Percentiles rank a stretch among this genome's conserved stretches.
Evolutionary conservation across 352 stramenopile genomes (phyloP).

Genomic region (Globisporangium sylvaticum): DNA sequence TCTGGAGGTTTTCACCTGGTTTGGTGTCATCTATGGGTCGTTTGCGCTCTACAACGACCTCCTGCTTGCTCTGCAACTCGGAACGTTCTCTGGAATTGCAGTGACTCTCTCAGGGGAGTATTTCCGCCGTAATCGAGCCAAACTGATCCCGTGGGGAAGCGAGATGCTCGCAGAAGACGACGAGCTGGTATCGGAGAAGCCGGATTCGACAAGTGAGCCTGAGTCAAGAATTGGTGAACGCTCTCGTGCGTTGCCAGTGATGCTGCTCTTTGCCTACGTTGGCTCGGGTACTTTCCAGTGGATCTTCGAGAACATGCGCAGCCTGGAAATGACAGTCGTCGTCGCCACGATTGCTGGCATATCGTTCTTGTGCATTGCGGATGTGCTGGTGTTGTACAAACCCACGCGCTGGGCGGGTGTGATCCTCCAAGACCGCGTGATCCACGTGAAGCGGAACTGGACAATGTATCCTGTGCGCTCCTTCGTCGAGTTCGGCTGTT

Average conservation of each 20-base stretch:
- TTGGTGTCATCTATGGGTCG: conserved; percentile 71
- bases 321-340: conserved; percentile 74
- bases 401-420: conserved; percentile 67
- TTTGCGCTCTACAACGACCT: conserved; percentile 83
- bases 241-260: conserved; percentile 39
- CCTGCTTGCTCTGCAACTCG: conserved; percentile 70
- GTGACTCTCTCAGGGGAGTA: conserved; percentile 75
- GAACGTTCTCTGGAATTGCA: conserved; percentile 80
- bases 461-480: conserved; percentile 68
- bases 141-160: conserved; percentile 47
- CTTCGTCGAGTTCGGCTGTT: conserved; percentile 83
- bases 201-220: conserved; percentile 8
- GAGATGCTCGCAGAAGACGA: conserved; percentile 5
- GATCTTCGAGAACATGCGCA: conserved; percentile 87
- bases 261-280: conserved; percentile 84
- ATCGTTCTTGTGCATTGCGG: conserved; percentile 77
- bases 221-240: conserved; percentile 6
- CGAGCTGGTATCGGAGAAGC: conserved; percentile 1
- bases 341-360: conserved; percentile 78
- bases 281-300: conserved; percentile 84
- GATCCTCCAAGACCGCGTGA: conserved; percentile 81
- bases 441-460: conserved; percentile 74
- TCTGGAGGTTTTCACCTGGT: conserved; percentile 80
- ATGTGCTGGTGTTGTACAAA: conserved; percentile 57
- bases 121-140: conserved; percentile 60